Evolutionary conservation across 306 rosid species (phyloP), one percentile per base, ranked within the genome.

Genomic region (Cyamopsis tetragonoloba): DNA sequence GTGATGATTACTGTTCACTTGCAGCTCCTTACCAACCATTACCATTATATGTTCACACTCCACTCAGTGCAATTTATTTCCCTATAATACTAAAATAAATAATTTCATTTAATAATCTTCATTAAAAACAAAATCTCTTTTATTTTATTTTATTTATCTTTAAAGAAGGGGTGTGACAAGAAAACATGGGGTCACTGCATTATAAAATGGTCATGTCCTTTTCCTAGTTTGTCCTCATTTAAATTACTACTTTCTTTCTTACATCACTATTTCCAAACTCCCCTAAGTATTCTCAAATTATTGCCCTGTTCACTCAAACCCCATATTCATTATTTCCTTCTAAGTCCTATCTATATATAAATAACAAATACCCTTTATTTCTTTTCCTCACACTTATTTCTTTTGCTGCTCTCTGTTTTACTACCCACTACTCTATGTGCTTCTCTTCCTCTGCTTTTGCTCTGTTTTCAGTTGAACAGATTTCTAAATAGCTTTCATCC

Each of bases 181-280:
- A 72, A n/a, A 78, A 59, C 70, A 79, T 67, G 77, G 82, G 83
- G 85, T 75, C 89, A 77, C 63, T 65, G 77, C 86, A 85, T 80
- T 70, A 79, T 59, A 72, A 68, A 65, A 68, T 70, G 84, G 71
- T 79, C 55, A 30, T 77, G 88, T 77, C 88, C 54, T 76, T 82
- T 87, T 75, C 77, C 74, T 62, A 30, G 60, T 88, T 88, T 89
- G 95, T 93, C 95, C 47, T 84, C 47, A 71, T 73, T 62, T 58
- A 37, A 71, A 24, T 31, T 31, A 31, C 4, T 31, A 31, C 15
- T 27, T 57, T 57, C 41, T 62, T 60, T 56, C 72, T 77, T 62
- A 38, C 86, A 79, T 78, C 83, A 79, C 50, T 58, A 57, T 47
- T 64, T 48, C 46, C 74, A 72, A 41, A 26, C 3, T 68, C 59